Conservation (phyloP, 2,329 filamentous ascomycete species). For the Neofusicoccum cordaticola region DNA sequence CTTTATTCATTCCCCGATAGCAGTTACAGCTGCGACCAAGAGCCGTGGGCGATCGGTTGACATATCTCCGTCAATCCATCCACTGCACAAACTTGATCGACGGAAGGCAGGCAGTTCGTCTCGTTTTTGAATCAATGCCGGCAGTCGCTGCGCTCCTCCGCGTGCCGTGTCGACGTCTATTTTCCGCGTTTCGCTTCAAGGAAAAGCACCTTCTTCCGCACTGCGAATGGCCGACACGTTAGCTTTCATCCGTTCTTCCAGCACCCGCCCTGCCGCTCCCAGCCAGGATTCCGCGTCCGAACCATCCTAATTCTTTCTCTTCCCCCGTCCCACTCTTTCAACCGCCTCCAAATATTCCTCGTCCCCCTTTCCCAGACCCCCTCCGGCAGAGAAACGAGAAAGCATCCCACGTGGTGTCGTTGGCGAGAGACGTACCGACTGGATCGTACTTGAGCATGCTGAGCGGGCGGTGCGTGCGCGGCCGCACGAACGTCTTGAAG, state of each 20-base stretch:
- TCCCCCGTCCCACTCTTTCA: no score
- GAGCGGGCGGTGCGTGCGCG: conserved; percentile 75
- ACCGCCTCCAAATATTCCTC: background rate
- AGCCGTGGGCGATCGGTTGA: no score
- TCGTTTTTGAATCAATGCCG: no score
- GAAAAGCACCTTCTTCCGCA: conserved; percentile 93
- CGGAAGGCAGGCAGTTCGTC: no score
- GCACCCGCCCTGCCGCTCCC: background rate
- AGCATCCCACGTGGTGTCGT: no score
- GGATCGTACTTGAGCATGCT: conserved; percentile 99
- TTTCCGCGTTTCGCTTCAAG: conserved; percentile 85
- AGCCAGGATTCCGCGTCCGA: background rate
- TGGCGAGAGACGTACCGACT: conserved; percentile 58
- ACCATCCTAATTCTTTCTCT: background rate
- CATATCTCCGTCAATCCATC: no score
- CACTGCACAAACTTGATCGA: no score
- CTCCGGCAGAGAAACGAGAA: no score
- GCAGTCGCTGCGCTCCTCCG: background rate
- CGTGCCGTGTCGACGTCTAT: background rate
- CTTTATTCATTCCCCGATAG: background rate
- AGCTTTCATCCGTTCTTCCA: background rate
- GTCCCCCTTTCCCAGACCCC: background rate
- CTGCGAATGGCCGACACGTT: conserved; percentile 44
- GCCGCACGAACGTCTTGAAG: conserved; percentile 87
- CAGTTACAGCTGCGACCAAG: background rate